Percentiles rank a stretch among this genome's conserved stretches.
phyloP scores from a whole-genome alignment of 345 rosid genomes.

The Camelina sativa region DNA sequence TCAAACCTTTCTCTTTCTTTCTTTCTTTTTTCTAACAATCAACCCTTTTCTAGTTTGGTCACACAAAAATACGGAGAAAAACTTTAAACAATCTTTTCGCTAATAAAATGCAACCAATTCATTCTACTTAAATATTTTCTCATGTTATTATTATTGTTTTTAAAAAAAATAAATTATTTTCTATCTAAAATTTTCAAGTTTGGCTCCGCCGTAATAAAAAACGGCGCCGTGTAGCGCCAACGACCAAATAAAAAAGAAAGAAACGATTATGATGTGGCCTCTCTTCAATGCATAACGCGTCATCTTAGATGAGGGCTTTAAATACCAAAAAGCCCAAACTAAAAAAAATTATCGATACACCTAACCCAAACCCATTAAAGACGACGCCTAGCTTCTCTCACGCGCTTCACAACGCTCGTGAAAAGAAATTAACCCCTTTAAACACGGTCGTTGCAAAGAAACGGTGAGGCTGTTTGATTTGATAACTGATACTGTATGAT shows the following conservation, averaged over 20 bases:
- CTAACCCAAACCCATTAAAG: constrained; percentile 31
- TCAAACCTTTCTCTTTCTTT: not conserved
- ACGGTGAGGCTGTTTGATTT: not conserved
- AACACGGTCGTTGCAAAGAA: not conserved
- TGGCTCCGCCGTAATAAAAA: not conserved
- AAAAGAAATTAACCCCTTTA: not conserved
- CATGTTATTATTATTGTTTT: too few species aligned
- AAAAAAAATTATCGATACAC: not conserved
- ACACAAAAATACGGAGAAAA: too few species aligned
- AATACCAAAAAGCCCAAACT: not conserved
- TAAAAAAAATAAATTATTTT: too few species aligned
- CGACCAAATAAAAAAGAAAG: not conserved
- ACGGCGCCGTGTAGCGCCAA: not conserved
- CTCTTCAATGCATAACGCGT: not conserved
- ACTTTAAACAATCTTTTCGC: too few species aligned
- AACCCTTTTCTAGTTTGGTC: too few species aligned
- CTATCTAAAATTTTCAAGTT: not conserved
- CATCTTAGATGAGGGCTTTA: not conserved
- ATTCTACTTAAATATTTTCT: too few species aligned
- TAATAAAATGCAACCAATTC: too few species aligned
- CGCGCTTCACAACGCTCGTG: constrained; percentile 2
- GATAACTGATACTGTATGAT: too few species aligned
- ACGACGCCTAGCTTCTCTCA: constrained; percentile 2
- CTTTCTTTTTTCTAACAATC: too few species aligned
- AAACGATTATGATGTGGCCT: not conserved